phyloP scores from a whole-genome alignment of 805 yeast species.

The Saccharomycopsis fibuligera region DNA sequence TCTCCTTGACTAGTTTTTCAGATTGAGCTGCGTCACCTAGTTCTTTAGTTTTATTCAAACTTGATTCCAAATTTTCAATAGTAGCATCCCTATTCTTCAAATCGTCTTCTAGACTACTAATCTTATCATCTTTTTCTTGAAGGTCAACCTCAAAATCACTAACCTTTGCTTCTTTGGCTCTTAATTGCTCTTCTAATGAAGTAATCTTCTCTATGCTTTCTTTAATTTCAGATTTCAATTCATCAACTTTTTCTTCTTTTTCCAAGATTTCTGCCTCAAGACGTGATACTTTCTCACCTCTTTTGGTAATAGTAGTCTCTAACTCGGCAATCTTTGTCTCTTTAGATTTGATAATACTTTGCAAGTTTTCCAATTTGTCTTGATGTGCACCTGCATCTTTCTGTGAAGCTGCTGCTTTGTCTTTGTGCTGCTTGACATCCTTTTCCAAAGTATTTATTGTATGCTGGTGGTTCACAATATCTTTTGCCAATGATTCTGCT shows the following conservation, averaged over 20 bases:
- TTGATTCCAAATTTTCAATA: conserved; percentile 1
- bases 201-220: background rate
- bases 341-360: background rate
- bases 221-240: conserved; percentile 1
- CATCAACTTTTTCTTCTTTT: background rate
- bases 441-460: background rate
- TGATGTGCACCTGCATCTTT: background rate
- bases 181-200: background rate
- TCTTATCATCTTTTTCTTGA: background rate
- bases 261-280: background rate
- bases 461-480: background rate
- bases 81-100: background rate
- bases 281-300: no score
- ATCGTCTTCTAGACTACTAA: background rate
- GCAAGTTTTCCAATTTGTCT: background rate
- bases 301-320: background rate
- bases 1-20: background rate
- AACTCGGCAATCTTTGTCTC: background rate
- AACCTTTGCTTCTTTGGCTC: background rate
- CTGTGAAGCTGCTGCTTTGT: background rate
- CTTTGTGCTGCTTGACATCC: background rate
- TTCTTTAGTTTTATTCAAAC: conserved; percentile 4
- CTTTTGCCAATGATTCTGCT: background rate
- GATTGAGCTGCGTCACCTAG: background rate
- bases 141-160: conserved; percentile 5